Conservation (phyloP, 805 yeast genomes). For the Metschnikowia bowlesiae region DNA sequence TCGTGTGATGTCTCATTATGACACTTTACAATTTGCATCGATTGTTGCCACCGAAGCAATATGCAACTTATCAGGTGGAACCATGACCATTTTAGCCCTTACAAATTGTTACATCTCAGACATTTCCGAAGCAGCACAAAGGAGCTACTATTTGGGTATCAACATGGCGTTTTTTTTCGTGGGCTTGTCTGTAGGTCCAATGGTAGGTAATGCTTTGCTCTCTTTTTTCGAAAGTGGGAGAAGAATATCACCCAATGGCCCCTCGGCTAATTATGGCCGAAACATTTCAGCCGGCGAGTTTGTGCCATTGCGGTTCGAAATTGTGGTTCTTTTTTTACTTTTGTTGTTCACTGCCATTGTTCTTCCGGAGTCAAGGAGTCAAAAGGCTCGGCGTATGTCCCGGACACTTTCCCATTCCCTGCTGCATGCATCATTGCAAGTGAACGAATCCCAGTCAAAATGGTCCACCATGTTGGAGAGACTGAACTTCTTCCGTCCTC, state of each 20-base stretch:
- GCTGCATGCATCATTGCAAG: constrained; percentile 7
- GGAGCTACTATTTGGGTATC: constrained; percentile 57
- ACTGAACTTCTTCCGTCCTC: constrained; percentile 38
- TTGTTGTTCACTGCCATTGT: constrained; percentile 26
- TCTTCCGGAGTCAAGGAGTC: constrained; percentile 63
- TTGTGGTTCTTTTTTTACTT: constrained; percentile 32
- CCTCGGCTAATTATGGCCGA: constrained; percentile 6
- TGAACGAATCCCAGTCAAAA: not conserved
- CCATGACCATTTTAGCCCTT: constrained; percentile 50
- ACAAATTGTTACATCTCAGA: constrained; percentile 71
- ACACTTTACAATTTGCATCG: constrained; percentile 27
- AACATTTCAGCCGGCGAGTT: constrained; percentile 25
- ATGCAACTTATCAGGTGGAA: constrained; percentile 59
- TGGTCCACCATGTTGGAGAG: not conserved
- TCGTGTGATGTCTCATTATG: constrained; percentile 22
- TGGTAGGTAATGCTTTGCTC: constrained; percentile 36
- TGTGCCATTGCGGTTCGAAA: constrained; percentile 28
- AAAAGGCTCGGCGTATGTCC: constrained; percentile 49
- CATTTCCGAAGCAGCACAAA: constrained; percentile 56
- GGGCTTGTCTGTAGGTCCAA: constrained; percentile 64
- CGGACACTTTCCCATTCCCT: constrained; percentile 33
- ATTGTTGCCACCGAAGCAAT: constrained; percentile 44
- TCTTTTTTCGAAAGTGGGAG: constrained; percentile 1
- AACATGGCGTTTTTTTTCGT: constrained; percentile 54
- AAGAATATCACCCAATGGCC: not conserved